Evolutionary conservation across 148 eudicot genomes (phyloP).

Genomic region (Vaccinium vitisidaea): DNA sequence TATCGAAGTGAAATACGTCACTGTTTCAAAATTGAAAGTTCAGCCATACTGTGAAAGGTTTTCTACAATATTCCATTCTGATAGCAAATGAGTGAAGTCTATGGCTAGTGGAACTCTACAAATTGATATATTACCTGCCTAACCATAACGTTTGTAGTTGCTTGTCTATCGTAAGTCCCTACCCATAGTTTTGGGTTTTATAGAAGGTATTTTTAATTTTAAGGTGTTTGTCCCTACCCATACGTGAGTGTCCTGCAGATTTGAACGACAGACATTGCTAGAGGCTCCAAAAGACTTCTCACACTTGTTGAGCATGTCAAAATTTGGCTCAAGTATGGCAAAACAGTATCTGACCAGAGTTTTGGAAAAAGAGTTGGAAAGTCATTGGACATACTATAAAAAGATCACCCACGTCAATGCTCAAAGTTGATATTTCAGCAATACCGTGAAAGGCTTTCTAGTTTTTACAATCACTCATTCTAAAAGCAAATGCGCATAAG

Average conservation of each 20-base stretch:
- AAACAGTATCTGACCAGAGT: neutral
- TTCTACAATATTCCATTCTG: neutral
- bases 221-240: no score
- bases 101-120: neutral
- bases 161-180: neutral
- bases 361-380: neutral
- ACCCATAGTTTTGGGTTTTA: neutral
- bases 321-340: neutral
- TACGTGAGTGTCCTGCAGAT: neutral
- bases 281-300: neutral
- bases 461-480: neutral
- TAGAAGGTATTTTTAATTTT: no score
- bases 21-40: neutral
- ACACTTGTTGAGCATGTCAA: neutral
- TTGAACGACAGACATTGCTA: neutral
- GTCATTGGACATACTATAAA: neutral
- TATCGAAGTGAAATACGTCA: neutral
- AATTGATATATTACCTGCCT: neutral
- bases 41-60: neutral
- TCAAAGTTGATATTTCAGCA: neutral
- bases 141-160: neutral
- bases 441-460: neutral
- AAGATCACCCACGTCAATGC: neutral
- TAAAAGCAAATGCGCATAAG: neutral
- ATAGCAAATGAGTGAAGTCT: neutral